A percentile compares a stretch with the other conserved stretches of the same genome.
Evolutionary conservation across 768 basidiomycete species (phyloP).

Genomic region (Leccinum pellstonianum): DNA sequence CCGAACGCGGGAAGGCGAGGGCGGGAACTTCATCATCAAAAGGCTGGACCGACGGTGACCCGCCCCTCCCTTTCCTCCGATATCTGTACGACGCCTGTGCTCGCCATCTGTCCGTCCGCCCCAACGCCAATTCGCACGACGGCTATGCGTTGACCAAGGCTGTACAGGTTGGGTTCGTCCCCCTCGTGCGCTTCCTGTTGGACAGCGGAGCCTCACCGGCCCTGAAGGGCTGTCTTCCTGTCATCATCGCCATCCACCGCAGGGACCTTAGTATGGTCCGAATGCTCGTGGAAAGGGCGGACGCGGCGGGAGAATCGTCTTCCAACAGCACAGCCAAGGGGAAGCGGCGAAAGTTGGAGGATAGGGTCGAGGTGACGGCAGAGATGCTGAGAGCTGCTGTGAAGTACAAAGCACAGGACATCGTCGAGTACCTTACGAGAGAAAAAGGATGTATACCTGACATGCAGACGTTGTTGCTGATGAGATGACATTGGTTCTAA

Average conservation of each 20-base stretch:
- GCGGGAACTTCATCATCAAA: no score
- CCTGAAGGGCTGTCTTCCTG: conserved; percentile 58
- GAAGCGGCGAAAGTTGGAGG: conserved; percentile 58
- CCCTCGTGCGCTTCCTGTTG: conserved; percentile 71
- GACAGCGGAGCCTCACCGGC: conserved; percentile 68
- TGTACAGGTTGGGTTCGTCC: conserved; percentile 59
- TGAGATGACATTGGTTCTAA: conserved; percentile 26
- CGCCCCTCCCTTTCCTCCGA: conserved; percentile 63
- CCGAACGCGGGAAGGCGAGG: no score
- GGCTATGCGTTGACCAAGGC: conserved; percentile 86
- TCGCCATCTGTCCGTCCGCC: conserved; percentile 38
- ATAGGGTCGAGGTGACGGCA: conserved; percentile 52
- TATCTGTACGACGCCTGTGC: conserved; percentile 44
- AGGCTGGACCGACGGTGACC: conserved; percentile 48
- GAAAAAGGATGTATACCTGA: conserved; percentile 77
- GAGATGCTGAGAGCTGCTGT: conserved; percentile 69
- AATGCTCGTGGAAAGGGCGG: conserved; percentile 68
- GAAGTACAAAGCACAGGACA: conserved; percentile 60
- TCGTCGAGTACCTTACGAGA: conserved; percentile 64
- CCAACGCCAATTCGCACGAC: conserved; percentile 62
- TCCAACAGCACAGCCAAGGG: conserved; percentile 18
- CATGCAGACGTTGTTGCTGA: conserved; percentile 56
- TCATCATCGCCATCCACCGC: conserved; percentile 73
- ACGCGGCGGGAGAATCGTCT: conserved; percentile 22
- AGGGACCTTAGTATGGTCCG: conserved; percentile 67